phyloP scores from a whole-genome alignment of 176 grass and related monocot genomes.

The Lolium multiflorum region DNA sequence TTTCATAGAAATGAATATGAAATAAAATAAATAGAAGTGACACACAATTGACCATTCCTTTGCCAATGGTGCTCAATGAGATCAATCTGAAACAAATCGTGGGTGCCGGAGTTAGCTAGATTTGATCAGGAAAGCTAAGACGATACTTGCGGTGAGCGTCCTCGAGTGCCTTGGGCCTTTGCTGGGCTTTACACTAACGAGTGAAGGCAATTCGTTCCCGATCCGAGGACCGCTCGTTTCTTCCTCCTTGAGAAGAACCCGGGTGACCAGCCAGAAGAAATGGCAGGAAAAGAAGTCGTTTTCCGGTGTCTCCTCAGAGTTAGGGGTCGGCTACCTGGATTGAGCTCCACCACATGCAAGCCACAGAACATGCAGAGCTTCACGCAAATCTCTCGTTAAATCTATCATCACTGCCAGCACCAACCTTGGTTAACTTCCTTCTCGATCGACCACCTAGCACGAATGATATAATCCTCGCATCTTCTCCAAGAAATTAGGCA shows the following conservation, averaged over 20 bases:
- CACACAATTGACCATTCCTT: no score
- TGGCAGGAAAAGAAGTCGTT: neutral
- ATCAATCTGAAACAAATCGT: no score
- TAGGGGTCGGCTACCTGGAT: neutral
- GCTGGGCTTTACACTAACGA: no score
- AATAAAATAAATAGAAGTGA: no score
- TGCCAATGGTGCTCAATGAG: no score
- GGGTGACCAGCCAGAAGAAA: slow-evolving; percentile 26
- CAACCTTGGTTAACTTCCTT: neutral
- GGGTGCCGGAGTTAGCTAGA: no score
- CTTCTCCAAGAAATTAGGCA: neutral
- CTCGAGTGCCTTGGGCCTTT: no score
- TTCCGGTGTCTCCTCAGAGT: neutral
- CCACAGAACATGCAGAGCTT: neutral
- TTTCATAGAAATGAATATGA: no score
- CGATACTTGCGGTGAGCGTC: no score
- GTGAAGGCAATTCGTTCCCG: no score
- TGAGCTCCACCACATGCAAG: neutral
- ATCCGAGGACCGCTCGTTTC: neutral
- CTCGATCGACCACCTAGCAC: neutral
- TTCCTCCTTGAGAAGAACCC: slow-evolving; percentile 16
- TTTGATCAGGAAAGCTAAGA: no score
- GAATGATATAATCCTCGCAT: neutral
- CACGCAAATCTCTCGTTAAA: slow-evolving; percentile 34
- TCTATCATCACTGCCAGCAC: neutral